Conservation (phyloP, 495 filamentous ascomycete genomes). For the Xylaria acuta region DNA sequence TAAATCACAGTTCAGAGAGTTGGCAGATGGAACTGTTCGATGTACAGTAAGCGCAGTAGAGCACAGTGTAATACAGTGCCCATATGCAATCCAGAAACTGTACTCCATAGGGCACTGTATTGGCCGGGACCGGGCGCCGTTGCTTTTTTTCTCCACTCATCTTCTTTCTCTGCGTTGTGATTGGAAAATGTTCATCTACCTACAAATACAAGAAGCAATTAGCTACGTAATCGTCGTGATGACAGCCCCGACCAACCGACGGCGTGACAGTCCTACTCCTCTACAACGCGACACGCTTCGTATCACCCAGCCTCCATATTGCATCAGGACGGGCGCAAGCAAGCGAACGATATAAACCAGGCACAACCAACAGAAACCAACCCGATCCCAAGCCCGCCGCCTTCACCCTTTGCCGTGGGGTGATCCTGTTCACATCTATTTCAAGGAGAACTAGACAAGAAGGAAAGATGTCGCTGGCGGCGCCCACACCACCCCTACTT, state of each 20-base stretch:
- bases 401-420: not conserved
- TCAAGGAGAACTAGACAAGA: not conserved
- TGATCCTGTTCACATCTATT: not conserved
- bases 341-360: not conserved
- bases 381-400: not conserved
- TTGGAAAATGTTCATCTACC: not conserved
- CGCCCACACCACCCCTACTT: constrained; percentile 52
- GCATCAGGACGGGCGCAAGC: not conserved
- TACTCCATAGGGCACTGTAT: not conserved
- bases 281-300: not conserved
- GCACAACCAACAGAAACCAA: not conserved
- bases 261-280: not conserved
- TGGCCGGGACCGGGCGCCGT: not conserved
- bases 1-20: not conserved
- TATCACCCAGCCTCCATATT: not conserved
- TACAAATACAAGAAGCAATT: not conserved
- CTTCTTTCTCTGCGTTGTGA: not conserved
- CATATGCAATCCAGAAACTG: not conserved
- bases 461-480: constrained; percentile 34
- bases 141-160: not conserved
- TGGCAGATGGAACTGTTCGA: not conserved
- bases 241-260: not conserved
- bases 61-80: not conserved
- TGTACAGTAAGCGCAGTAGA: not conserved
- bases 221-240: constrained; percentile 9